Evolutionary conservation across 371 early-diverging fungal species (phyloP).

Genomic region (Zopfochytrium polystomum): DNA sequence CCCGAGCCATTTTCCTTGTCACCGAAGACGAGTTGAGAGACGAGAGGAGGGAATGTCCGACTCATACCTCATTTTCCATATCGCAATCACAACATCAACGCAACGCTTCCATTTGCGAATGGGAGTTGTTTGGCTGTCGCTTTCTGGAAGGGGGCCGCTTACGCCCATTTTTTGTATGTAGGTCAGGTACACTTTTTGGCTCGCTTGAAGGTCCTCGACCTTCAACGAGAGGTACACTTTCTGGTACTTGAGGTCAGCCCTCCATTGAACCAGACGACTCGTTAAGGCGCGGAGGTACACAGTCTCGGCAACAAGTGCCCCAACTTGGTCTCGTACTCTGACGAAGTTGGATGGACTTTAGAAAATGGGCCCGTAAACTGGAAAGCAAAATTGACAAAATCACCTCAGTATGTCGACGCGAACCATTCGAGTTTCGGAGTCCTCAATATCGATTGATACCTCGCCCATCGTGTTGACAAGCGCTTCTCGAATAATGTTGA

Average conservation of each 20-base stretch:
- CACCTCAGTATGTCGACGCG: constrained; percentile 9
- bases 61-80: constrained; percentile 37
- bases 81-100: constrained; percentile 30
- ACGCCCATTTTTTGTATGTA: constrained; percentile 39
- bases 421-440: not conserved
- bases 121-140: constrained; percentile 6
- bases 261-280: constrained; percentile 34
- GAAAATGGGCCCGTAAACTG: no score
- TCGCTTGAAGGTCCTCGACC: constrained; percentile 37
- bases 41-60: no score
- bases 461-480: constrained; percentile 23
- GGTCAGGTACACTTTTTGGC: constrained; percentile 31
- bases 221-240: constrained; percentile 42
- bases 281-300: constrained; percentile 37
- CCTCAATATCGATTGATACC: constrained; percentile 1
- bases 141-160: constrained; percentile 2
- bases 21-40: no score
- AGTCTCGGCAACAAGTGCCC: constrained; percentile 33
- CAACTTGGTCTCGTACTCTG: constrained; percentile 31
- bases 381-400: not conserved
- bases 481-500: constrained; percentile 23
- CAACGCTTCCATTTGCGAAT: constrained; percentile 25
- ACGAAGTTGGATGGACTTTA: no score
- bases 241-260: constrained; percentile 45
- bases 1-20: no score